phyloP scores from a whole-genome alignment of 306 rosid genomes.

The Cicer yamashitae region DNA sequence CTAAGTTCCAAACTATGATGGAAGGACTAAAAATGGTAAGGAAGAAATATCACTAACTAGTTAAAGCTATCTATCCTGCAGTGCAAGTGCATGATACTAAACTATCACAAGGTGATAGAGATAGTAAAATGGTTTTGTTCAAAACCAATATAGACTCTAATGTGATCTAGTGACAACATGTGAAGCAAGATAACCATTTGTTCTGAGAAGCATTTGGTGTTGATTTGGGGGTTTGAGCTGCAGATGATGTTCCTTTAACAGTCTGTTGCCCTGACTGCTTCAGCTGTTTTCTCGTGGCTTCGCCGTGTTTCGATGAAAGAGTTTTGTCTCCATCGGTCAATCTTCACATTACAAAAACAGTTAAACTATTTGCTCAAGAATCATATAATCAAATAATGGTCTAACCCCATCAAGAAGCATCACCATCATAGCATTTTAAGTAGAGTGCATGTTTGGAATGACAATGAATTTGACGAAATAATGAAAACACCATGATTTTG shows the following conservation, averaged over 20 bases:
- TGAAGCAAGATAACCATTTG: slow-evolving; percentile 65
- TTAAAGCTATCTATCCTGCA: slow-evolving; percentile 30
- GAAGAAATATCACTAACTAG: slow-evolving; percentile 8
- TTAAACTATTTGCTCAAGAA: slow-evolving; percentile 43
- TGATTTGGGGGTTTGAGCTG: slow-evolving; percentile 40
- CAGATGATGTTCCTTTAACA: slow-evolving; percentile 38
- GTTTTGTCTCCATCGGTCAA: slow-evolving; percentile 50
- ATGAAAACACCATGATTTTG: no score
- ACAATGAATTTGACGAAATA: no score
- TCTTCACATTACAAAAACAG: slow-evolving; percentile 53
- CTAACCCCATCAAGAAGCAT: slow-evolving; percentile 3
- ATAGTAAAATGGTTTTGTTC: slow-evolving; percentile 24
- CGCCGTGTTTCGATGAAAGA: slow-evolving; percentile 44
- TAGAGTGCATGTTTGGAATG: not conserved
- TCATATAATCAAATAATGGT: not conserved
- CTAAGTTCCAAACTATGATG: not conserved
- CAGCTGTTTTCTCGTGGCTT: slow-evolving; percentile 39
- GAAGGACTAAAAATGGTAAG: not conserved
- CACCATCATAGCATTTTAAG: not conserved
- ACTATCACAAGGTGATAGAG: slow-evolving; percentile 19
- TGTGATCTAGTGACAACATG: slow-evolving; percentile 54
- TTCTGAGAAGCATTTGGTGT: slow-evolving; percentile 2
- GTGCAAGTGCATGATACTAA: slow-evolving; percentile 21
- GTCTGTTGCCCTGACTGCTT: slow-evolving; percentile 21
- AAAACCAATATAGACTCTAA: slow-evolving; percentile 11